phyloP scores from a whole-genome alignment of 768 basidiomycete species.

The Pholiota conissans region DNA sequence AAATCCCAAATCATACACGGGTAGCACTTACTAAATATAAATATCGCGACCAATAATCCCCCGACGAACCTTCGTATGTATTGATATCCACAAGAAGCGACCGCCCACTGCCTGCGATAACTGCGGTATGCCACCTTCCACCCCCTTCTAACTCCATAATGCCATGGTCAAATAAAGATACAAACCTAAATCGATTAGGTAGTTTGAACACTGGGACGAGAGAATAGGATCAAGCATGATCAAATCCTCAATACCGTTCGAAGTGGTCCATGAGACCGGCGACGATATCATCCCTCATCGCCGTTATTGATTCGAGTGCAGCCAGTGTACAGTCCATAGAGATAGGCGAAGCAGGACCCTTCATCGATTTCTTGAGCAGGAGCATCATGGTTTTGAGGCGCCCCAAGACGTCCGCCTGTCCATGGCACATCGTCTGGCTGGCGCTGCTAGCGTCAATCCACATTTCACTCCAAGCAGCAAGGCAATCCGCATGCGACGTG shows the following conservation, averaged over 20 bases:
- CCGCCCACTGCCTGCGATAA: not conserved
- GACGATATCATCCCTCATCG: conserved; percentile 40
- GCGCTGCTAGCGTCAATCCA: conserved; percentile 52
- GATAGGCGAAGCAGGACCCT: conserved; percentile 30
- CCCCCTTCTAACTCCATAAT: not conserved
- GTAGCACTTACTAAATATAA: too few species aligned
- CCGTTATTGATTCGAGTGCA: conserved; percentile 43
- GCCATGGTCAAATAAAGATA: not conserved
- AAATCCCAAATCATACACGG: too few species aligned
- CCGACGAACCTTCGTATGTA: not conserved
- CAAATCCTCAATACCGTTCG: conserved; percentile 9
- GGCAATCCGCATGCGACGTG: conserved; percentile 50
- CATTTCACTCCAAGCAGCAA: conserved; percentile 47
- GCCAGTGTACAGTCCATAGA: conserved; percentile 42
- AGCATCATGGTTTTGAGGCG: conserved; percentile 48
- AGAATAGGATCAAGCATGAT: not conserved
- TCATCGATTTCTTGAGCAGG: conserved; percentile 34
- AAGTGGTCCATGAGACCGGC: conserved; percentile 40
- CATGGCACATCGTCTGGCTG: conserved; percentile 40
- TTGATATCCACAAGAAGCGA: not conserved
- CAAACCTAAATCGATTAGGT: not conserved
- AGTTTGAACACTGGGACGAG: not conserved
- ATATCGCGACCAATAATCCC: too few species aligned
- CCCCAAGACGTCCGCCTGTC: conserved; percentile 60
- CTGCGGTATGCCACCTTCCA: not conserved